Conservation (phyloP, 345 rosid genomes). For the Cardamine occulta region DNA sequence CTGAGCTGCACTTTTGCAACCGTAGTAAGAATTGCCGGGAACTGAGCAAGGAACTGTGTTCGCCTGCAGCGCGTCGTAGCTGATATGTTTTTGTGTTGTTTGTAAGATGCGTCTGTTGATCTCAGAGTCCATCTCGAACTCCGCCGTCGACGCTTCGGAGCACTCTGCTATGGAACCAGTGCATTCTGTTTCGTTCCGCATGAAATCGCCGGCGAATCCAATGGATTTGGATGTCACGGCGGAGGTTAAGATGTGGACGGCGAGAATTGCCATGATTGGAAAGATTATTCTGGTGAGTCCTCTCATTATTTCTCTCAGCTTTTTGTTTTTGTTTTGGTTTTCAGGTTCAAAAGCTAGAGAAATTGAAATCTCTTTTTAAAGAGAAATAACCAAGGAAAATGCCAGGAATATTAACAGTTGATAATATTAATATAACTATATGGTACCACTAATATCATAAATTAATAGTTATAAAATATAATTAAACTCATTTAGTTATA, state of each 20-base stretch:
- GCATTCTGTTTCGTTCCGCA: slow-evolving; percentile 55
- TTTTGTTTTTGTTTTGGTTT: neutral
- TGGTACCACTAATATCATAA: too few relatives aligned
- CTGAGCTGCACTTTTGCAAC: slow-evolving; percentile 69
- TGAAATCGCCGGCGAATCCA: slow-evolving; percentile 46
- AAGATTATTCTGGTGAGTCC: slow-evolving; percentile 21
- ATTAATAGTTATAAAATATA: too few relatives aligned
- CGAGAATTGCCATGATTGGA: slow-evolving; percentile 46
- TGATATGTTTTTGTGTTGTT: slow-evolving; percentile 50
- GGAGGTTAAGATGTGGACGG: slow-evolving; percentile 45
- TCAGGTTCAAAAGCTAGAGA: neutral
- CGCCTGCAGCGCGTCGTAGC: slow-evolving; percentile 86
- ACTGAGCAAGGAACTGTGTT: slow-evolving; percentile 81
- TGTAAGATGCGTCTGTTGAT: slow-evolving; percentile 83
- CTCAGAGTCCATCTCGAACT: slow-evolving; percentile 76
- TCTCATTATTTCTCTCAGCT: slow-evolving; percentile 25
- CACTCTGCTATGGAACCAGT: slow-evolving; percentile 78
- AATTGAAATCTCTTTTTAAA: slow-evolving; percentile 23
- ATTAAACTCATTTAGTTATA: too few relatives aligned
- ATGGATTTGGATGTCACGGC: slow-evolving; percentile 38
- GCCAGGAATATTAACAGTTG: slow-evolving; percentile 30
- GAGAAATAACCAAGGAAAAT: slow-evolving; percentile 4
- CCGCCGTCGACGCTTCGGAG: slow-evolving; percentile 34
- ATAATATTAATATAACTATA: too few relatives aligned
- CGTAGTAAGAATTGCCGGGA: slow-evolving; percentile 89